A percentile compares a stretch with the other conserved stretches of the same genome.
Conservation (phyloP, 1,284 basidiomycete species). For the Cryptococcus sp. region DNA sequence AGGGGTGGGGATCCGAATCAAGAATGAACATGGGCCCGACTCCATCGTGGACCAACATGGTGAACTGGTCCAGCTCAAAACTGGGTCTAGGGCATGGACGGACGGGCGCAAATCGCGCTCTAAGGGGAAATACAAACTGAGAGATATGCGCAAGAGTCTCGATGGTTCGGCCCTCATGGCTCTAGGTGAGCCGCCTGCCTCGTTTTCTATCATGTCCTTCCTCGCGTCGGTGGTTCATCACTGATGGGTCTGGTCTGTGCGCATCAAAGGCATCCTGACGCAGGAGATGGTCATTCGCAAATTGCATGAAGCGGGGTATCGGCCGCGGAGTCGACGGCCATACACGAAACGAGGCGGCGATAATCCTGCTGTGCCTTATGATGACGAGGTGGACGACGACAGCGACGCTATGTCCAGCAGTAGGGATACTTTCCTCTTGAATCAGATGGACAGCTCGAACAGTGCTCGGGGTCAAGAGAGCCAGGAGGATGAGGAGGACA, state of each 20-base stretch:
- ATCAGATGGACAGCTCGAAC: not conserved
- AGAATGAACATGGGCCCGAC: not conserved
- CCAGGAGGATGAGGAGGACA: not conserved
- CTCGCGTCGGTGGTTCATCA: no score
- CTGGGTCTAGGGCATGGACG: not conserved
- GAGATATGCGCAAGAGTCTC: conserved; percentile 39
- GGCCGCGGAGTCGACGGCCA: not conserved
- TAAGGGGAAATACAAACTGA: conserved; percentile 25
- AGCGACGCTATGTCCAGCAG: not conserved
- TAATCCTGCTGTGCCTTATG: not conserved
- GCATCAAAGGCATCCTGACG: not conserved
- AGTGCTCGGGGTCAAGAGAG: not conserved
- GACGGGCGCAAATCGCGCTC: conserved; percentile 7
- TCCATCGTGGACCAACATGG: not conserved
- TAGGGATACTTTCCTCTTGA: not conserved
- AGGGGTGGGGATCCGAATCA: not conserved
- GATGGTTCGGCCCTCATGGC: conserved; percentile 40
- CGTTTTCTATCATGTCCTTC: not conserved
- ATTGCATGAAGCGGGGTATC: conserved; percentile 25
- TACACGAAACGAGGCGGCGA: conserved; percentile 6
- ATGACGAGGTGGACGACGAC: conserved; percentile 4
- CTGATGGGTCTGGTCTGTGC: not conserved
- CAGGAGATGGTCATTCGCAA: conserved; percentile 13
- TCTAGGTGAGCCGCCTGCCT: conserved; percentile 29
- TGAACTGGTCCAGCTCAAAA: conserved; percentile 1